phyloP scores from a whole-genome alignment of 257 asterid genomes.

The Solanum etuberosum region DNA sequence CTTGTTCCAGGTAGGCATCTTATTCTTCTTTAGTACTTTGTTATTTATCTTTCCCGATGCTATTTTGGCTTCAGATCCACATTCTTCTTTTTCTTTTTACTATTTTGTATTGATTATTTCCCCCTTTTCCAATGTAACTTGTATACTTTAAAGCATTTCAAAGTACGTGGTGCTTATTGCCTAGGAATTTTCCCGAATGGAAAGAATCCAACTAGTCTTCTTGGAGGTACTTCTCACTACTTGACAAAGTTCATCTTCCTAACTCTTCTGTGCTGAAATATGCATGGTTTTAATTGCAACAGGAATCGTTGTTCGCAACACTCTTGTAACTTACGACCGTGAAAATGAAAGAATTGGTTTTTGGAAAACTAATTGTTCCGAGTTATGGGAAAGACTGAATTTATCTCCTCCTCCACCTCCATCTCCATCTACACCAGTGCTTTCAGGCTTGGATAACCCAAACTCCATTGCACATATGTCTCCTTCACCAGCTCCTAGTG shows the following conservation, averaged over 20 bases:
- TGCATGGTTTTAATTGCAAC: neutral
- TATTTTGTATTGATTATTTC: neutral
- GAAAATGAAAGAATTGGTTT: constrained; percentile 83
- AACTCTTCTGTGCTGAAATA: neutral
- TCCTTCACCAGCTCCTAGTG: constrained; percentile 54
- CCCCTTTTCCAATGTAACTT: neutral
- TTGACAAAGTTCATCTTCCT: neutral
- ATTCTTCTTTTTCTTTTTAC: neutral
- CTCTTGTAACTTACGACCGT: constrained; percentile 91
- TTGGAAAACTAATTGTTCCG: constrained; percentile 94
- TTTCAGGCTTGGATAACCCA: constrained; percentile 16
- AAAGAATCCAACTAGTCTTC: constrained; percentile 91
- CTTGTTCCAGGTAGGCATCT: constrained; percentile 60
- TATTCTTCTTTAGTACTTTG: neutral
- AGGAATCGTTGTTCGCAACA: constrained; percentile 93
- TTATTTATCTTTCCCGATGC: neutral
- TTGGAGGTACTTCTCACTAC: constrained; percentile 62
- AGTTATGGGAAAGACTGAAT: constrained; percentile 83
- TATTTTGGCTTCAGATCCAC: neutral
- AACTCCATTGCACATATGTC: constrained; percentile 26
- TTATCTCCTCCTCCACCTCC: constrained; percentile 11
- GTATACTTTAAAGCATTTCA: constrained; percentile 52
- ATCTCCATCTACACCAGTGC: constrained; percentile 6
- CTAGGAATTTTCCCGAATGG: constrained; percentile 94
- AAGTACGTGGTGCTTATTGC: constrained; percentile 93